phyloP scores from a whole-genome alignment of 164 flowering plant species.

The Piper longum region DNA sequence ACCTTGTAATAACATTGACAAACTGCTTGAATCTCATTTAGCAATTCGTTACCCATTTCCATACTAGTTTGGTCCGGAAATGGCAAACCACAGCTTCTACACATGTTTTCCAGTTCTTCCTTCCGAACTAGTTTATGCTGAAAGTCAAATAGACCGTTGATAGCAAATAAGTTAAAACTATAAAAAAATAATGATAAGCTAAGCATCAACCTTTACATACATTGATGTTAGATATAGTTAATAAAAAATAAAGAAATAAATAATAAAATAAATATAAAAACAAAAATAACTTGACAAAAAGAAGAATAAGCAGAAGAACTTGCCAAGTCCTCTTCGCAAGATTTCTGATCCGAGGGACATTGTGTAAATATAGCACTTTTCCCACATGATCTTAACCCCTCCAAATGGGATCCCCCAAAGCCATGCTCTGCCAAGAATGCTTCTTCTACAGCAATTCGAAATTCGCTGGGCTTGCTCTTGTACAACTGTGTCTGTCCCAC shows the following conservation, averaged over 20 bases:
- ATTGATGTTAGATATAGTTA: too few species aligned
- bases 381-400: background rate
- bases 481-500: conserved; percentile 33
- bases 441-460: conserved; percentile 78
- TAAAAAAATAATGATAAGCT: too few species aligned
- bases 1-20: conserved; percentile 82
- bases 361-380: background rate
- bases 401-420: conserved; percentile 2
- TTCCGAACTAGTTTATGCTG: conserved; percentile 29
- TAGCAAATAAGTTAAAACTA: too few species aligned
- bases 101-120: conserved; percentile 22
- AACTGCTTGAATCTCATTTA: conserved; percentile 25
- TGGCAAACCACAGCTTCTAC: conserved; percentile 55
- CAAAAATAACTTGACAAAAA: too few species aligned
- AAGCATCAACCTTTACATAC: too few species aligned
- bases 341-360: background rate
- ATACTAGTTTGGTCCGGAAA: conserved; percentile 38
- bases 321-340: background rate
- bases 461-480: conserved; percentile 43
- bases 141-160: conserved; percentile 1
- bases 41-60: conserved; percentile 22
- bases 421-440: conserved; percentile 64
- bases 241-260: too few species aligned
- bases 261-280: too few species aligned
- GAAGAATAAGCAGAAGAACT: background rate